Percentiles rank a stretch among this genome's conserved stretches.
These are phyloP conservation scores for Fusarium sp. DNA, from an alignment of 2,329 filamentous ascomycete genomes.

Conservation along the genomic window DNA sequence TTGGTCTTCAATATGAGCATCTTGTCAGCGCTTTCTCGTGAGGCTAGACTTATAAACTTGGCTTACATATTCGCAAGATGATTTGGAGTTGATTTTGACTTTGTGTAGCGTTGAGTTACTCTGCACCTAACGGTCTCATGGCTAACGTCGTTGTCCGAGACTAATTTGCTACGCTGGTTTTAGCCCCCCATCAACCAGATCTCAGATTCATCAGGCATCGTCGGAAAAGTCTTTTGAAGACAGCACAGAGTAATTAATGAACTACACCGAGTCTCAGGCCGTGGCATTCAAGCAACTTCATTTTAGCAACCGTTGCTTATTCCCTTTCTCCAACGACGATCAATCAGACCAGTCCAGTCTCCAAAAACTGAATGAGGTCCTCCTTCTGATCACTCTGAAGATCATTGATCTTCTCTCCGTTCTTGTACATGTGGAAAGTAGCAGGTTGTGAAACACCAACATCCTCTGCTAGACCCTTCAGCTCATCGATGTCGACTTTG, in stretches of 20 bases:
- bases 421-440: constrained; percentile 31
- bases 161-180: too few relatives aligned
- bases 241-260: accelerated
- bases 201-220: accelerated
- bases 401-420: constrained; percentile 24
- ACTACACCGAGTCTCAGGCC: accelerated
- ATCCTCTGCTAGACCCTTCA: constrained; percentile 17
- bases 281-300: accelerated
- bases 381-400: constrained; percentile 19
- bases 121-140: too few relatives aligned
- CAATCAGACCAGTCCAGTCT: background rate
- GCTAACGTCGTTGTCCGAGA: too few relatives aligned
- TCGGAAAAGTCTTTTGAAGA: too few relatives aligned
- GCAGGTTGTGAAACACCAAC: constrained; percentile 16
- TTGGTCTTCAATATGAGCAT: accelerated
- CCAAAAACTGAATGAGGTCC: constrained; percentile 22
- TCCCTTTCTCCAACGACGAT: accelerated
- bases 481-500: constrained; percentile 33
- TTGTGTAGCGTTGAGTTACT: background rate
- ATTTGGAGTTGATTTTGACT: background rate
- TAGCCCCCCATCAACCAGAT: too few relatives aligned
- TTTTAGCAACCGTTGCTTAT: accelerated
- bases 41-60: accelerated
- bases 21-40: accelerated
- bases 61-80: accelerated